These are phyloP conservation scores for Serendipita indica DNA, from an alignment of 768 basidiomycete species.

Conservation along the genomic window DNA sequence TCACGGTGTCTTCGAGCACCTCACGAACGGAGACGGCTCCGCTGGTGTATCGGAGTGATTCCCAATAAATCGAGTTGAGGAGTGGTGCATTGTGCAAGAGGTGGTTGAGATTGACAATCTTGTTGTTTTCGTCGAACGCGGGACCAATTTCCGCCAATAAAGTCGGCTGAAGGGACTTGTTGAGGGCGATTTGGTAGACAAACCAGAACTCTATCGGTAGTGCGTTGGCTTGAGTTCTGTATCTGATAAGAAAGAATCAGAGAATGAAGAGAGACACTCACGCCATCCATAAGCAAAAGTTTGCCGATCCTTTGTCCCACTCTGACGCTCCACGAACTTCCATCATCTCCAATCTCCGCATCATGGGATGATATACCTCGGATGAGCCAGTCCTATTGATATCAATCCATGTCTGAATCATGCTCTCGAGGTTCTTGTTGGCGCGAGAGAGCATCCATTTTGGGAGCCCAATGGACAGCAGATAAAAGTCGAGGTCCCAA, in stretches of 20 bases:
- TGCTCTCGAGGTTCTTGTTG: not conserved
- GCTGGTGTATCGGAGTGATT: not conserved
- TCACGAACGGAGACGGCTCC: not conserved
- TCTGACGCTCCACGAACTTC: not conserved
- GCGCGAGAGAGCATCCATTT: not conserved
- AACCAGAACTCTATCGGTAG: not conserved
- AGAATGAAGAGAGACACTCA: not conserved
- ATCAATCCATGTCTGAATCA: not conserved
- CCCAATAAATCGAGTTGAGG: not conserved
- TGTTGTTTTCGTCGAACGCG: not conserved
- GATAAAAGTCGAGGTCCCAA: not conserved
- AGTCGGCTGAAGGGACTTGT: not conserved
- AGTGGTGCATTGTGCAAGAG: not conserved
- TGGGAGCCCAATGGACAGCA: not conserved
- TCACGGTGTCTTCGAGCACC: not conserved
- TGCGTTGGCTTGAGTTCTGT: not conserved
- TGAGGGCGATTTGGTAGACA: not conserved
- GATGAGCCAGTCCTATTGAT: not conserved
- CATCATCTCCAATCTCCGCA: not conserved
- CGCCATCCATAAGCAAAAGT: not conserved
- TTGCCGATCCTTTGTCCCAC: not conserved
- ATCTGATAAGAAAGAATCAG: not conserved
- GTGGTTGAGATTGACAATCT: slow-evolving; percentile 1
- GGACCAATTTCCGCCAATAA: not conserved
- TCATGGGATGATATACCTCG: not conserved